Base-by-base conservation (phyloP, 2,329 filamentous ascomycete species). In the Stylonectria norvegica region DNA sequence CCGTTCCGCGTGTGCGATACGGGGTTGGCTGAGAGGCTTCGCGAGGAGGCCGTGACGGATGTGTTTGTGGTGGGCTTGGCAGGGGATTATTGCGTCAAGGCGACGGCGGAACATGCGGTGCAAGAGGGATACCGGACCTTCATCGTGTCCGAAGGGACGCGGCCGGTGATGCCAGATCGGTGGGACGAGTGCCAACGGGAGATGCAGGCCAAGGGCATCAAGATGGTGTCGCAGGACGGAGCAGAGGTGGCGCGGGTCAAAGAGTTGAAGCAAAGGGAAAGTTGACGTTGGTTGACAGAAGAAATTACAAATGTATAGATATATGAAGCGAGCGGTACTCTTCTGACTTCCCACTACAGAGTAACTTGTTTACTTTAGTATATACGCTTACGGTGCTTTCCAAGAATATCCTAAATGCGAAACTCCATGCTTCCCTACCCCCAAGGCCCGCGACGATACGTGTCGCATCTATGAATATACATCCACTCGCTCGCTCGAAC, bases 1-100 rank as follows among this genome's bases (percentile, higher is more conserved):
- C 86, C 87, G 0, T 91, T 96, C 55, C 67, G 67, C 20, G 70
- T 85, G 11, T 70, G 69, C 18, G 79, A 83, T 55, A 83, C 78
- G 55, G 81, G 82, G 11, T 69, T 97, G 18, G 75, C 73, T 2
- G 67, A 58, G 1, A 58, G 71, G 34, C 62, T 98, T 52, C 72
- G 63, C 36, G 70, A 70, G 3, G 69, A 68, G 12, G 70, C 66
- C 1, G 70, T 95, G 19, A 89, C 86, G 5, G 78, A 94, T 61
- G 86, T 96, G 5, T 96, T 83, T 61, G 79, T 93, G 16, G 89
- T 88, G 1, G 93, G 93, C 0, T 61, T 98, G 39, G 91, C 93
- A 4, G 83, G 81, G 14, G 93, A 97, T 64, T 95, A 86, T 63
- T 98, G 93, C 62, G 90, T 97, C 40, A 84, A 81, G 60, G 76